Percentiles rank a stretch among this genome's conserved stretches.
These are phyloP conservation scores for Leccinum griseonigrum DNA, from an alignment of 1,284 basidiomycete species.

Conservation along the genomic window DNA sequence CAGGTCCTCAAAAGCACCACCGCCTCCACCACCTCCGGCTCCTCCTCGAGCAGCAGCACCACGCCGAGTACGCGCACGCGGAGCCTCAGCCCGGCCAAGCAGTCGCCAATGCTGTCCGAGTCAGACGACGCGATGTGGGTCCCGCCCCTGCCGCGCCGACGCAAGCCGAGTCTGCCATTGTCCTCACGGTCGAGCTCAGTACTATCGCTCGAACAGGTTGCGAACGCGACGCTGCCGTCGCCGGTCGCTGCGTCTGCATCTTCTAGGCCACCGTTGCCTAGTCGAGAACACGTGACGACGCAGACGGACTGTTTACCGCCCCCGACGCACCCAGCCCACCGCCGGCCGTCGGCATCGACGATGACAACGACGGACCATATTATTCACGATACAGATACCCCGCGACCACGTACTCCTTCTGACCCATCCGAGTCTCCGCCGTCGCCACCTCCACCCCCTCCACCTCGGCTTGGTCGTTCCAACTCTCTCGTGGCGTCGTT, in stretches of 20 bases:
- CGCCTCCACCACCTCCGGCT: constrained; percentile 16
- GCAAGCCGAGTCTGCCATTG: constrained; percentile 20
- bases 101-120: constrained; percentile 23
- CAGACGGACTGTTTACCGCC: constrained; percentile 30
- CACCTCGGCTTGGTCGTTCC: constrained; percentile 47
- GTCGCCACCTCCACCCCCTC: constrained; percentile 22
- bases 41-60: constrained; percentile 12
- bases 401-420: background rate
- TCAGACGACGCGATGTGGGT: constrained; percentile 34
- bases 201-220: constrained; percentile 42
- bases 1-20: constrained; percentile 54
- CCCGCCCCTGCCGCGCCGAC: constrained; percentile 29
- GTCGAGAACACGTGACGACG: constrained; percentile 11
- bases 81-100: constrained; percentile 37
- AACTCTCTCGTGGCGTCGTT: constrained; percentile 50
- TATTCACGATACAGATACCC: background rate
- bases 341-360: constrained; percentile 34
- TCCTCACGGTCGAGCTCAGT: constrained; percentile 33
- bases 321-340: constrained; percentile 57
- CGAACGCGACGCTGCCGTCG: constrained; percentile 34
- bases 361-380: constrained; percentile 16
- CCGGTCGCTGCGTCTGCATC: background rate
- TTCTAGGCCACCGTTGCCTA: constrained; percentile 20
- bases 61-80: constrained; percentile 18
- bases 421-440: background rate